These are phyloP conservation scores for Paramecium primaurelia DNA, from an alignment of 73 alveolate species.

Conservation along the genomic window DNA sequence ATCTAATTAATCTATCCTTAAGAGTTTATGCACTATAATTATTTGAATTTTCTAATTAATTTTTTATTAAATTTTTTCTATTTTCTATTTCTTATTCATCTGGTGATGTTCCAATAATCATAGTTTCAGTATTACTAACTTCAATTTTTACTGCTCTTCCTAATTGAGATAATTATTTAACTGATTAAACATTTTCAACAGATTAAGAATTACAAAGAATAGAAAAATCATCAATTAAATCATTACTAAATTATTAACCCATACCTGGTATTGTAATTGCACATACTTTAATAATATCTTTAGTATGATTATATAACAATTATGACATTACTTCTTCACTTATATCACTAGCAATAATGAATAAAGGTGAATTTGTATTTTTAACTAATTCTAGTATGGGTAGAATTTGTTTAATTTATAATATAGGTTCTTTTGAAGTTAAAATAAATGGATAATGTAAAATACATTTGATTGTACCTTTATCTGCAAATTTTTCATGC, in stretches of 20 bases:
- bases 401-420: constrained; percentile 64
- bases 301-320: constrained; percentile 70
- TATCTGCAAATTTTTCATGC: constrained; percentile 41
- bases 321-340: constrained; percentile 75
- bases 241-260: constrained; percentile 73
- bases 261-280: constrained; percentile 86
- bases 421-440: constrained; percentile 62
- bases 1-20: constrained; percentile 77
- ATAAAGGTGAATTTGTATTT: constrained; percentile 66
- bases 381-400: constrained; percentile 67
- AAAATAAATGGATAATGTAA: constrained; percentile 72
- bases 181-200: constrained; percentile 47
- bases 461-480: background rate
- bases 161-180: background rate
- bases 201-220: constrained; percentile 69
- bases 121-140: constrained; percentile 66
- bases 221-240: constrained; percentile 74
- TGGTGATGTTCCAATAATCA: constrained; percentile 74
- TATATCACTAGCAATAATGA: constrained; percentile 76
- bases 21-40: constrained; percentile 46
- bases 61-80: constrained; percentile 57
- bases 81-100: constrained; percentile 56
- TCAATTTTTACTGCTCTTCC: constrained; percentile 42
- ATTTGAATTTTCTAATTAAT: constrained; percentile 59
- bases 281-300: constrained; percentile 64